Conservation (phyloP, 106 monocot species). For the Allium sativum region DNA sequence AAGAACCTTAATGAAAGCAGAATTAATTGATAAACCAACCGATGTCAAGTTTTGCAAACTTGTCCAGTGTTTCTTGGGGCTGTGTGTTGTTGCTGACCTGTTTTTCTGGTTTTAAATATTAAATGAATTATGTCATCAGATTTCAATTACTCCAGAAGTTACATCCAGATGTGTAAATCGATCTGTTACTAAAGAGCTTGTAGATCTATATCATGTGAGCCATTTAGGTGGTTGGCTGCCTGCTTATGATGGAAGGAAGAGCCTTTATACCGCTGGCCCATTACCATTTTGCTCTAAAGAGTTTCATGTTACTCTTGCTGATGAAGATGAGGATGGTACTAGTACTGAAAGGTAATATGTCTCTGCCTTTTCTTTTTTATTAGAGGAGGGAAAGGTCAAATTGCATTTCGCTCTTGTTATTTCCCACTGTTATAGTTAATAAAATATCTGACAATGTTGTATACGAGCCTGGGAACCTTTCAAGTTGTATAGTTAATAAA, state of each 20-base stretch:
- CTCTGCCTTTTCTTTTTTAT: too few relatives aligned
- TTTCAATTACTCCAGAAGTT: slow-evolving; percentile 57
- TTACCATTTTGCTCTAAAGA: slow-evolving; percentile 64
- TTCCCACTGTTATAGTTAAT: too few relatives aligned
- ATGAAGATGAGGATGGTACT: slow-evolving; percentile 51
- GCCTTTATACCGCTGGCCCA: slow-evolving; percentile 67
- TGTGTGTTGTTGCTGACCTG: too few relatives aligned
- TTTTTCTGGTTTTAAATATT: background rate
- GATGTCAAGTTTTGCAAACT: too few relatives aligned
- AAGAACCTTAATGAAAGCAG: too few relatives aligned
- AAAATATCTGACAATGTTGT: too few relatives aligned
- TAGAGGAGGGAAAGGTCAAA: background rate
- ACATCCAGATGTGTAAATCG: slow-evolving; percentile 42
- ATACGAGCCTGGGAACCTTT: slow-evolving; percentile 20
- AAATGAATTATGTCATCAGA: slow-evolving; percentile 36
- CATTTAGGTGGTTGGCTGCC: slow-evolving; percentile 63
- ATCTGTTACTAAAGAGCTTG: slow-evolving; percentile 55
- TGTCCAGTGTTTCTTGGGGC: too few relatives aligned
- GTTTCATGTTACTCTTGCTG: slow-evolving; percentile 48
- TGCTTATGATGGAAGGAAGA: slow-evolving; percentile 83
- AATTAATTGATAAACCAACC: too few relatives aligned
- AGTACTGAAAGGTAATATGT: background rate
- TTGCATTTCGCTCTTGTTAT: background rate
- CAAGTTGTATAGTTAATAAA: too few relatives aligned
- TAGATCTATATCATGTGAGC: slow-evolving; percentile 45